phyloP scores from a whole-genome alignment of 2,329 filamentous ascomycete genomes.

The Alternaria triticina region DNA sequence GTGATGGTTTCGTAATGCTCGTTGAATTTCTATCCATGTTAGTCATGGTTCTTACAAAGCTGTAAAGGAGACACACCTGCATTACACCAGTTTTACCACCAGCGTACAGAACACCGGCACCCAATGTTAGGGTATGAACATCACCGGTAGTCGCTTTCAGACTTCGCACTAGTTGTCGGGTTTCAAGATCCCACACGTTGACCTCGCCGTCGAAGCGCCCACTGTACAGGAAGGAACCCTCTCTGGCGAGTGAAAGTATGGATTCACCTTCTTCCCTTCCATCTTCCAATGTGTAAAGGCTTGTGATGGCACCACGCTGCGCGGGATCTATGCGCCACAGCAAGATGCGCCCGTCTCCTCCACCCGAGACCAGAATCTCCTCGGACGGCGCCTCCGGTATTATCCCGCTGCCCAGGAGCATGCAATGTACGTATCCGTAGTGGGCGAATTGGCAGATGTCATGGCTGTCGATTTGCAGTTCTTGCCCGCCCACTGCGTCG shows the following conservation, averaged over 20 bases:
- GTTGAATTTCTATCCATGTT: constrained; percentile 67
- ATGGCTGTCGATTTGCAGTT: constrained; percentile 80
- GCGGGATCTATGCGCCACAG: constrained; percentile 79
- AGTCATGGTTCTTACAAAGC: constrained; percentile 11
- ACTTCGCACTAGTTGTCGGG: constrained; percentile 84
- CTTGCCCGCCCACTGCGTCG: constrained; percentile 64
- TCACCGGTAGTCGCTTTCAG: constrained; percentile 83
- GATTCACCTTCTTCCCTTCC: constrained; percentile 63
- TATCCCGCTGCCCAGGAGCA: constrained; percentile 81
- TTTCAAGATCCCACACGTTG: constrained; percentile 97
- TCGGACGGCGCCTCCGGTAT: constrained; percentile 71
- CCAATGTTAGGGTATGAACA: constrained; percentile 84
- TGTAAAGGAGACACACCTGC: constrained; percentile 61
- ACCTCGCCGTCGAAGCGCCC: constrained; percentile 87
- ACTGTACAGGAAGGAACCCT: constrained; percentile 91
- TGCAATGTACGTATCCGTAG: constrained; percentile 94
- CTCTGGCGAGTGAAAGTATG: constrained; percentile 79
- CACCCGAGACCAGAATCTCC: constrained; percentile 87
- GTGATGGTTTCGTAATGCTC: constrained; percentile 82
- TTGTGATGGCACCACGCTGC: constrained; percentile 67
- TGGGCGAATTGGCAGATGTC: constrained; percentile 90
- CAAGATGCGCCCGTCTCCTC: constrained; percentile 92
- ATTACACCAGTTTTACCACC: constrained; percentile 88
- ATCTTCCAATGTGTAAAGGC: constrained; percentile 72
- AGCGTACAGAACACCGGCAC: constrained; percentile 84